phyloP scores from a whole-genome alignment of 2,329 filamentous ascomycete genomes.

The Nectriaceae sp. region DNA sequence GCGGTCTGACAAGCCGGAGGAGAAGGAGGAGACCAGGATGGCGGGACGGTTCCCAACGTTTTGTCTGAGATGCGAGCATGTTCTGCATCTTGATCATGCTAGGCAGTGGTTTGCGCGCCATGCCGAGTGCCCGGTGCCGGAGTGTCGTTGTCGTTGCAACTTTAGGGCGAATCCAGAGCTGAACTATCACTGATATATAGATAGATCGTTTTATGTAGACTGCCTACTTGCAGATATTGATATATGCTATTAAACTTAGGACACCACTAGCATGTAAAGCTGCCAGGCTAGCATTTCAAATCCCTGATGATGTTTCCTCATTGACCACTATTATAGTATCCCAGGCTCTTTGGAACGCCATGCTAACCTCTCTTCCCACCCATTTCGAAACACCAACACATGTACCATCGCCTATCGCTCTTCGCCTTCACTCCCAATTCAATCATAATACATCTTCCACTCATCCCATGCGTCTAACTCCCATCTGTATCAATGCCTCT shows the following conservation, averaged over 20 bases:
- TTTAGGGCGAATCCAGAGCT: conserved; percentile 62
- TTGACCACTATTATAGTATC: neutral
- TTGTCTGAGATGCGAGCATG: conserved; percentile 68
- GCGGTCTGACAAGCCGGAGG: conserved; percentile 59
- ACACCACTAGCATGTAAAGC: no score
- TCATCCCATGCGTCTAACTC: neutral
- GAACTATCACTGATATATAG: conserved; percentile 44
- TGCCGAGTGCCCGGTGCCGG: conserved; percentile 67
- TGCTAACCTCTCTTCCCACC: neutral
- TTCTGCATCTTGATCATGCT: conserved; percentile 67
- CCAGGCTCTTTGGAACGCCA: neutral
- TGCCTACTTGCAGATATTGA: no score
- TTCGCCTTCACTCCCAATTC: neutral
- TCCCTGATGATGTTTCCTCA: no score
- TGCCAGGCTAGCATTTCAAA: no score
- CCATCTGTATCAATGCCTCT: neutral
- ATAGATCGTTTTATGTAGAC: no score
- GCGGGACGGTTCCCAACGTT: conserved; percentile 67
- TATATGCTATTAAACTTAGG: no score
- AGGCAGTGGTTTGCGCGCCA: conserved; percentile 67
- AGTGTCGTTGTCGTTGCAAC: conserved; percentile 67
- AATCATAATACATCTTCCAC: neutral
- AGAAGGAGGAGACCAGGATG: conserved; percentile 49
- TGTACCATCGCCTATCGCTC: neutral
- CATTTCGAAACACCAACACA: neutral